Conservation (phyloP, 305 asterid species). For the Solanum aculeatissimum region DNA sequence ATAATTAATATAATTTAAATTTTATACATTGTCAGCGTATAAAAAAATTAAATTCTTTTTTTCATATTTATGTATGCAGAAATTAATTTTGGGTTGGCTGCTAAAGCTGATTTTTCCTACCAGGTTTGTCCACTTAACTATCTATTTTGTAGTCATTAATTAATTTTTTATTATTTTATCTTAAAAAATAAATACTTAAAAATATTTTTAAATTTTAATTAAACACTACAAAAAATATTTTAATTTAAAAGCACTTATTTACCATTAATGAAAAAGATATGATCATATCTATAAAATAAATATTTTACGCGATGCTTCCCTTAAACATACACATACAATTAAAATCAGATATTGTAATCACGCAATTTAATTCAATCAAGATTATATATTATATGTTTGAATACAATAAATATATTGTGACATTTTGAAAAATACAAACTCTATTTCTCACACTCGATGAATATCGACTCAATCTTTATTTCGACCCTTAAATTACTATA, state of each 20-base stretch:
- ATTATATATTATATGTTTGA: background rate
- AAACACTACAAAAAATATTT: background rate
- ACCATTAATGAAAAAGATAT: background rate
- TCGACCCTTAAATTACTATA: background rate
- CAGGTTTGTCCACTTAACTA: conserved; percentile 25
- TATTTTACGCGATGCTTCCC: background rate
- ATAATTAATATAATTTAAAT: no score
- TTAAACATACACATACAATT: background rate
- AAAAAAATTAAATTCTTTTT: background rate
- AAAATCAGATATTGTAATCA: no score
- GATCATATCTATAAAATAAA: background rate
- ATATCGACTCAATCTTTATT: no score
- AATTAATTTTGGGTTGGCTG: conserved; percentile 3
- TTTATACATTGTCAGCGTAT: no score
- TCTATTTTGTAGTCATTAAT: background rate
- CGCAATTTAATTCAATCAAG: background rate
- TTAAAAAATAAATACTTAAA: no score
- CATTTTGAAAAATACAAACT: background rate
- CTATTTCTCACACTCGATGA: no score
- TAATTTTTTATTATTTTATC: no score
- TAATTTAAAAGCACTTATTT: background rate
- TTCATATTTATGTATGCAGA: conserved; percentile 18
- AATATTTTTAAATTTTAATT: no score
- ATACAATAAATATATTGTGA: background rate
- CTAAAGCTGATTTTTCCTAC: conserved; percentile 16